These are phyloP conservation scores for Lecanoromycetidae sp. DNA, from an alignment of 2,329 filamentous ascomycete species.

Conservation along the genomic window DNA sequence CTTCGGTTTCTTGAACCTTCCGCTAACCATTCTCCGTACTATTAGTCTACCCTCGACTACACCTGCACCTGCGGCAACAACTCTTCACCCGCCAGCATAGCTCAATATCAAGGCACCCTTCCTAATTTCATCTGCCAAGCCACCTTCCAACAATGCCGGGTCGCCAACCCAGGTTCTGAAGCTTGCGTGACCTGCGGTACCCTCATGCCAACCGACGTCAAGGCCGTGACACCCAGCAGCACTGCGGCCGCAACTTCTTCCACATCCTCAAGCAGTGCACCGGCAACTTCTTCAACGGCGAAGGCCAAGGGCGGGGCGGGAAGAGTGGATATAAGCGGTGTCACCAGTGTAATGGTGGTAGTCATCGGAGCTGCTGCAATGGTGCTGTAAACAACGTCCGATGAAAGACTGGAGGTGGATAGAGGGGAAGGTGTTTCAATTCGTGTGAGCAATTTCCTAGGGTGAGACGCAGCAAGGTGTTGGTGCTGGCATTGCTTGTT, in stretches of 20 bases:
- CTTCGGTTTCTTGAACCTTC: background rate
- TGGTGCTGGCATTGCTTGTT: background rate
- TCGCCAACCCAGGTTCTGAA: conserved; percentile 12
- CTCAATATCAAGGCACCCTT: conserved; percentile 13
- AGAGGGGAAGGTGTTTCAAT: background rate
- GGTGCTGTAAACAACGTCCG: background rate
- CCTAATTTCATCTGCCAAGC: conserved; percentile 14
- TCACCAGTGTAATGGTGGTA: conserved; percentile 1
- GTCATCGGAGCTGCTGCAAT: conserved; percentile 1
- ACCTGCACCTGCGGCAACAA: conserved; percentile 17
- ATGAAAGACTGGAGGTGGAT: background rate
- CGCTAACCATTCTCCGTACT: background rate
- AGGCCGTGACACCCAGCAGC: background rate
- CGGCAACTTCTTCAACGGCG: background rate
- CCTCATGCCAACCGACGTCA: conserved; percentile 9
- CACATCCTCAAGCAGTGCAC: background rate
- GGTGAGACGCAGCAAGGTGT: conserved; percentile 4
- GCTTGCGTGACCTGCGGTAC: conserved; percentile 11
- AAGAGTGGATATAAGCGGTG: background rate
- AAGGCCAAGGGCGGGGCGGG: background rate
- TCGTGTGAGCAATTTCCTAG: background rate
- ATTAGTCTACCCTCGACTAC: conserved; percentile 9
- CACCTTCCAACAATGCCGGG: conserved; percentile 14
- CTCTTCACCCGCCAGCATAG: conserved; percentile 12
- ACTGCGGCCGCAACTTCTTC: conserved; percentile 7